phyloP scores from a whole-genome alignment of 1,284 basidiomycete genomes.

The Tilletia caries region DNA sequence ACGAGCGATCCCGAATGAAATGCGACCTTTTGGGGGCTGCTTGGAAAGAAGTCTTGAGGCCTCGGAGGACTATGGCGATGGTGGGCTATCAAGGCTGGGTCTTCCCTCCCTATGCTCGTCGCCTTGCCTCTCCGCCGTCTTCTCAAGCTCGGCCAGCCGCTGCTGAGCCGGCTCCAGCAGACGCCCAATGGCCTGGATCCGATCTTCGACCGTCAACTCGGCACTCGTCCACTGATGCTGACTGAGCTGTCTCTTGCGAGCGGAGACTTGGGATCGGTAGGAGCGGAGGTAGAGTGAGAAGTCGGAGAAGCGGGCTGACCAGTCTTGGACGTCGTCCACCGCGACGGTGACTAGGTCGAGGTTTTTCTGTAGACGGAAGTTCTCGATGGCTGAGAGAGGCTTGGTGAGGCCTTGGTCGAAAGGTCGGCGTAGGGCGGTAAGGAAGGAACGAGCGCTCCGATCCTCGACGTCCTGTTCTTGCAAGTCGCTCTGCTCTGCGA shows the following conservation, averaged over 20 bases:
- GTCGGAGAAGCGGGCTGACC: neutral
- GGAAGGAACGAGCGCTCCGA: neutral
- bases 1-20: too few relatives aligned
- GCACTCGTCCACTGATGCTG: neutral
- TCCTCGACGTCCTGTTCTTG: neutral
- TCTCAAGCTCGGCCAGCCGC: neutral
- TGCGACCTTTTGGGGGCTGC: too few relatives aligned
- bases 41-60: too few relatives aligned
- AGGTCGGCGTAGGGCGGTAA: neutral
- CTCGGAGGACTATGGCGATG: too few relatives aligned
- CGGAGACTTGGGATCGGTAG: slow-evolving; percentile 12
- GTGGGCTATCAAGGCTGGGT: too few relatives aligned
- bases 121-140: too few relatives aligned
- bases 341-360: slow-evolving; percentile 1
- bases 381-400: neutral
- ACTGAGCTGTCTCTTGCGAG: slow-evolving; percentile 1
- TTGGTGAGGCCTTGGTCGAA: neutral
- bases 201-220: neutral
- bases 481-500: neutral
- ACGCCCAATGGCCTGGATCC: slow-evolving; percentile 3
- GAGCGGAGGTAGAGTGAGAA: slow-evolving; percentile 5
- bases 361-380: neutral
- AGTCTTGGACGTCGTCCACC: neutral
- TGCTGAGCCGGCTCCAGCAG: slow-evolving; percentile 7
- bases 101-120: too few relatives aligned